A percentile compares a stretch with the other conserved stretches of the same genome.
phyloP scores from a whole-genome alignment of 352 stramenopile genomes.

The Phytophthora macrochlamydospora region DNA sequence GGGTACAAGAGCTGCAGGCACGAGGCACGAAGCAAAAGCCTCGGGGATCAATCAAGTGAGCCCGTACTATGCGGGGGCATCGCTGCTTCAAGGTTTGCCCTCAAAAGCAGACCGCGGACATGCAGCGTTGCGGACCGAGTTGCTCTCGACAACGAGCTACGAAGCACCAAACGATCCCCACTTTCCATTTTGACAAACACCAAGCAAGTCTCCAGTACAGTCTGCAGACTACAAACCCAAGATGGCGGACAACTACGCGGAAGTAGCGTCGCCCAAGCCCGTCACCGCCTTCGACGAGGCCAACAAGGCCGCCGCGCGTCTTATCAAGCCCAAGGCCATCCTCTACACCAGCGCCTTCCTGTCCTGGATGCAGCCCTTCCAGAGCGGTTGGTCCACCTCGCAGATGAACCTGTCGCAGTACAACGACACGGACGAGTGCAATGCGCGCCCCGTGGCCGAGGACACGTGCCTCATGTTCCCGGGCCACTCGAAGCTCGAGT shows the following conservation, averaged over 20 bases:
- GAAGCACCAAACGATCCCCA: slow-evolving; percentile 1
- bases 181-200: slow-evolving; percentile 26
- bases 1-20: background rate
- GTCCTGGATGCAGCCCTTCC: background rate
- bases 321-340: slow-evolving; percentile 3
- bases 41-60: slow-evolving; percentile 13
- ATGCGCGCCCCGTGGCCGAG: slow-evolving; percentile 15
- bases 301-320: slow-evolving; percentile 19
- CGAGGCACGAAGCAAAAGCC: slow-evolving; percentile 3
- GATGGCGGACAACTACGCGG: slow-evolving; percentile 11
- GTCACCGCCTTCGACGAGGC: slow-evolving; percentile 19
- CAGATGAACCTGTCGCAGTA: slow-evolving; percentile 8
- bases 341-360: slow-evolving; percentile 1
- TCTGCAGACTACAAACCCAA: background rate
- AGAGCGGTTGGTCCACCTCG: slow-evolving; percentile 3
- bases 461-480: slow-evolving; percentile 19
- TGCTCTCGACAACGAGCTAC: background rate
- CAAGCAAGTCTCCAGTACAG: slow-evolving; percentile 13
- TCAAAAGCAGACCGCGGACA: background rate
- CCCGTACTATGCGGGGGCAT: background rate
- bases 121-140: slow-evolving; percentile 2
- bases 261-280: slow-evolving; percentile 7
- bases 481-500: slow-evolving; percentile 15
- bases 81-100: too few relatives aligned
- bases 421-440: slow-evolving; percentile 12